These are phyloP conservation scores for Ophiostoma pallidulum DNA, from an alignment of 2,329 filamentous ascomycete species.

Conservation along the genomic window DNA sequence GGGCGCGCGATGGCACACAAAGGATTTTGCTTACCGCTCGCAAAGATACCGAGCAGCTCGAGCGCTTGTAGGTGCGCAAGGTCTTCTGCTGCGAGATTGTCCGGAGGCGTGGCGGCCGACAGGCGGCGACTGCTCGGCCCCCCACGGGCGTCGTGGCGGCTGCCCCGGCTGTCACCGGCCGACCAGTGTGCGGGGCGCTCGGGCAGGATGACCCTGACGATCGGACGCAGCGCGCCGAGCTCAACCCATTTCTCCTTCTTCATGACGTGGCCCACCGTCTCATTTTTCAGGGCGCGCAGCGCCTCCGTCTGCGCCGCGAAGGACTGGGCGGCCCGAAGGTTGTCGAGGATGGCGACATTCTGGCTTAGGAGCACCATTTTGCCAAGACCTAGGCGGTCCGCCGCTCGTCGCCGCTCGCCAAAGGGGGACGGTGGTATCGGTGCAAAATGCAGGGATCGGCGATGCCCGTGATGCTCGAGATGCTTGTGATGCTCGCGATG, in stretches of 20 bases:
- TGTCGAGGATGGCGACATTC: slow-evolving; percentile 43
- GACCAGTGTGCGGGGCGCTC: slow-evolving; percentile 21
- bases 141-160: slow-evolving; percentile 32
- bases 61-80: slow-evolving; percentile 66
- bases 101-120: slow-evolving; percentile 21
- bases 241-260: slow-evolving; percentile 73
- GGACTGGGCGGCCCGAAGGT: slow-evolving; percentile 46
- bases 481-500: no score
- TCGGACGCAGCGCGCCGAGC: slow-evolving; percentile 56
- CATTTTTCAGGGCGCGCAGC: slow-evolving; percentile 73
- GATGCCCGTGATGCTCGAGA: background rate
- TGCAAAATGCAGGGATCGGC: background rate
- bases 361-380: slow-evolving; percentile 44
- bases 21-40: slow-evolving; percentile 55
- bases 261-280: slow-evolving; percentile 77
- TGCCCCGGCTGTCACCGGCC: slow-evolving; percentile 19
- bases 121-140: slow-evolving; percentile 20
- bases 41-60: slow-evolving; percentile 75
- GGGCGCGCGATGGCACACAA: background rate
- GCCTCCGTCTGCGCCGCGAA: slow-evolving; percentile 46
- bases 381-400: background rate
- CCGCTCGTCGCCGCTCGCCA: no score
- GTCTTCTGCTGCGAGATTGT: slow-evolving; percentile 50
- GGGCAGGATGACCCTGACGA: slow-evolving; percentile 37
- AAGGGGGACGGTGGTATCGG: background rate